Evolutionary conservation across 768 basidiomycete species (phyloP).

Genomic region (Xerocomus potaroensis): DNA sequence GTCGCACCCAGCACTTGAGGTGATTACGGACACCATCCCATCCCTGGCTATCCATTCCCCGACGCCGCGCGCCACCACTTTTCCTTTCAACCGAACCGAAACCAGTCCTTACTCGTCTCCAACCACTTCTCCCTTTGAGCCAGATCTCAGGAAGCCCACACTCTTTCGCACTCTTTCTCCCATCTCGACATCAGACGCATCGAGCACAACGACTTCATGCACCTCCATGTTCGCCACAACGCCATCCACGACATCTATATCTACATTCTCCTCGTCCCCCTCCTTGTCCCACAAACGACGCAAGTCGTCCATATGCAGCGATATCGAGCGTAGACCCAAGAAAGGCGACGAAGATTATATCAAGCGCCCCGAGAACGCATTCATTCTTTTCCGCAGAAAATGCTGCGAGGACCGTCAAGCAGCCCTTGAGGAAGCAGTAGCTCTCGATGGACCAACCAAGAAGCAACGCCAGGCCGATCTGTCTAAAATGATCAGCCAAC

Average conservation of each 20-base stretch:
- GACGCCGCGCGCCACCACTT: conserved; percentile 53
- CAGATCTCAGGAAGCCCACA: conserved; percentile 47
- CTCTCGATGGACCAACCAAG: conserved; percentile 44
- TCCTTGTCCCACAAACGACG: conserved; percentile 45
- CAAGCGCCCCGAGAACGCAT: conserved; percentile 81
- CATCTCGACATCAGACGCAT: conserved; percentile 26
- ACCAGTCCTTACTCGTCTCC: conserved; percentile 65
- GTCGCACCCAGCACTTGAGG: conserved; percentile 61
- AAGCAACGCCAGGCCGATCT: conserved; percentile 77
- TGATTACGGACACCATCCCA: conserved; percentile 60
- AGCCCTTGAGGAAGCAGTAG: conserved; percentile 44
- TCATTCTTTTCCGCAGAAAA: conserved; percentile 78
- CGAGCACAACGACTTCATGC: conserved; percentile 28
- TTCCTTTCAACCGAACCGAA: conserved; percentile 36
- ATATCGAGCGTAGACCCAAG: conserved; percentile 46
- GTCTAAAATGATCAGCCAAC: conserved; percentile 76
- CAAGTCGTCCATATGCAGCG: conserved; percentile 46
- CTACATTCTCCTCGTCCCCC: conserved; percentile 32
- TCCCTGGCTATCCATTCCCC: conserved; percentile 51
- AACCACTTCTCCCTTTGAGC: conserved; percentile 68
- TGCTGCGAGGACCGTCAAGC: conserved; percentile 70
- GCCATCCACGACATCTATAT: conserved; percentile 31
- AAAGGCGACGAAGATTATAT: conserved; percentile 81
- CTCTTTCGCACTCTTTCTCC: conserved; percentile 42
- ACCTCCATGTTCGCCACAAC: conserved; percentile 40